Evolutionary conservation across 768 basidiomycete species (phyloP).

Genomic region (Boletus reticuloceps): DNA sequence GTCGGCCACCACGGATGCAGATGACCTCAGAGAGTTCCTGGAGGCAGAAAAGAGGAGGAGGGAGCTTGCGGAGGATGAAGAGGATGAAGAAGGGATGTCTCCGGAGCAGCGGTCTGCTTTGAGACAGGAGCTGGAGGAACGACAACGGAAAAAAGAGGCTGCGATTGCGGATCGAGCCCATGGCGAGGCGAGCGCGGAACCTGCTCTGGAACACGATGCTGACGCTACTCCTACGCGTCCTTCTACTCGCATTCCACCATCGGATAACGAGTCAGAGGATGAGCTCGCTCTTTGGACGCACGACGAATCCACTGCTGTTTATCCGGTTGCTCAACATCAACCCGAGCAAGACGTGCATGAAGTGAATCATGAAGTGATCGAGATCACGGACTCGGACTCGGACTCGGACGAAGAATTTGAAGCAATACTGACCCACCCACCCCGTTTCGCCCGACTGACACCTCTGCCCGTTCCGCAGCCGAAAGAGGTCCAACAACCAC

Average conservation of each 20-base stretch:
- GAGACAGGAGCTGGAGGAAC: conserved; percentile 15
- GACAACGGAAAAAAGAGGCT: conserved; percentile 7
- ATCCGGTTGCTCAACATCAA: conserved; percentile 22
- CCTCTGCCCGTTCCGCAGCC: conserved; percentile 1
- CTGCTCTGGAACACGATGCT: neutral
- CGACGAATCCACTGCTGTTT: conserved; percentile 42
- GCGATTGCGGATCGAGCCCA: conserved; percentile 3
- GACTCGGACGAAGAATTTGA: conserved; percentile 32
- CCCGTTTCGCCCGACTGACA: conserved; percentile 9
- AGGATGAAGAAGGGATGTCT: conserved; percentile 26
- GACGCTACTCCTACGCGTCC: conserved; percentile 18
- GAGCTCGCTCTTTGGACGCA: conserved; percentile 43
- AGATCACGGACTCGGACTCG: conserved; percentile 24
- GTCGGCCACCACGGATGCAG: conserved; percentile 47
- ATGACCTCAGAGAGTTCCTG: conserved; percentile 65
- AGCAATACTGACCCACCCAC: conserved; percentile 23
- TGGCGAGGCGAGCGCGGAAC: conserved; percentile 3
- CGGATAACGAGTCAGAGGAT: conserved; percentile 44
- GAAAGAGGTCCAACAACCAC: conserved; percentile 6
- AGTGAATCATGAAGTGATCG: conserved; percentile 23
- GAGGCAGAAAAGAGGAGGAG: conserved; percentile 57
- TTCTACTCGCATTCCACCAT: conserved; percentile 1
- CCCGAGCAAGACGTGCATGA: conserved; percentile 13
- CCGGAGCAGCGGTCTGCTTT: conserved; percentile 14
- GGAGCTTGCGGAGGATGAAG: conserved; percentile 35